Evolutionary conservation across 139 green algal genomes (phyloP), one percentile per base, ranked within the genome.

Genomic region (Pseudopediastrum boryanum): DNA sequence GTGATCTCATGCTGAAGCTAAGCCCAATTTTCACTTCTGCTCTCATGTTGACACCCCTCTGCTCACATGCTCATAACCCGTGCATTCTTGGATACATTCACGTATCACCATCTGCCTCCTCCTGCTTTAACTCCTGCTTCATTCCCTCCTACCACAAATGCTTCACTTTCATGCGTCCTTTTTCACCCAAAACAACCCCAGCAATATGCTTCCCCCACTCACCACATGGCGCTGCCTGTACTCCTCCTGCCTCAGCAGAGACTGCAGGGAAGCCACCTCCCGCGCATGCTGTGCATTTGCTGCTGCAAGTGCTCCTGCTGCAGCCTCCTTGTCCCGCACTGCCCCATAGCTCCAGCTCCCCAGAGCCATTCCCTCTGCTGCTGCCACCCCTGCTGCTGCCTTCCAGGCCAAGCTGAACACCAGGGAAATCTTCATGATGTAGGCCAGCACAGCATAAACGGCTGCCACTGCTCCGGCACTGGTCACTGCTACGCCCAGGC

Each of bases 351-450:
- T 38, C 71, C 71, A 78, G 27, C 71, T 56, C 23, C 71, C 71
- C 2, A 78, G 31, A 19, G 71, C 71, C 36, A 78, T 29, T 12
- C 71, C 71, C 56, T 78, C 71, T 70, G 56, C 71, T 39, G 71
- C 71, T 41, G 71, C 71, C 25, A 78, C 71, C 35, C 71, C 69
- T 23, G 71, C 69, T 31, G 71, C 71, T 19, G 71, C 71, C 29
- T 78, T 78, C 71, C 71, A 78, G 4, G 71, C 71, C 10, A 78
- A 31, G 7, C 50, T 68, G n/a, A 70, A 78, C 25, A 70, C 71
- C 71, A 78, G 68, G n/a, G 71, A 39, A 13, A 41, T 38, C 56
- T 78, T 78, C 54, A 78, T 58, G 31, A 70, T 33, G 41, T 78
- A 78, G 33, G 54, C 51, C 52, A 78, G 33, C 10, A 65, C 39